phyloP scores from a whole-genome alignment of 2,329 filamentous ascomycete genomes.

The Fusarium sp. region DNA sequence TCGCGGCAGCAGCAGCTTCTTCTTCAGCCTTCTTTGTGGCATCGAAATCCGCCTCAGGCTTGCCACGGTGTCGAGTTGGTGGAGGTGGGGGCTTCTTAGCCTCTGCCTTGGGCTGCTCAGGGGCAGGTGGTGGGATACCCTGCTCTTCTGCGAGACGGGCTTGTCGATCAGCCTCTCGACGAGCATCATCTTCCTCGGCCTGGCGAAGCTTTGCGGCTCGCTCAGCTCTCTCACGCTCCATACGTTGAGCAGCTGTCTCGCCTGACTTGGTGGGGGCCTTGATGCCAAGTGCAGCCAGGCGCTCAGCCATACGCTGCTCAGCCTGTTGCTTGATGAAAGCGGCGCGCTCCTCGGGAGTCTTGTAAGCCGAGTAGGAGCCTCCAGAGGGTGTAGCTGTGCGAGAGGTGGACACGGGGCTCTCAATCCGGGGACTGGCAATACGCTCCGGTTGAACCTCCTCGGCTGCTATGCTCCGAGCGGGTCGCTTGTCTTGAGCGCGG shows the following conservation, averaged over 20 bases:
- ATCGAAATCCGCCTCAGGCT: conserved; percentile 68
- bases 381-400: conserved; percentile 62
- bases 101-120: conserved; percentile 58
- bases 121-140: conserved; percentile 67
- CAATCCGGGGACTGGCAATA: conserved; percentile 57
- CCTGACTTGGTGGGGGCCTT: conserved; percentile 82
- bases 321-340: conserved; percentile 98
- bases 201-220: conserved; percentile 86
- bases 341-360: conserved; percentile 91
- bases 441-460: conserved; percentile 56
- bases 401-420: conserved; percentile 64
- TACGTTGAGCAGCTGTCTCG: conserved; percentile 84
- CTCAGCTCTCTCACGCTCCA: conserved; percentile 89
- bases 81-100: conserved; percentile 80
- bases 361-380: conserved; percentile 83
- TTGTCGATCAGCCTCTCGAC: conserved; percentile 87
- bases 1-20: conserved; percentile 54
- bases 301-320: conserved; percentile 95
- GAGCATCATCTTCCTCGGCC: conserved; percentile 93
- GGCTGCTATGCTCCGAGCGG: conserved; percentile 53
- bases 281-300: conserved; percentile 91
- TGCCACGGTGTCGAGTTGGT: conserved; percentile 76
- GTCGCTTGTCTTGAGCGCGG: conserved; percentile 66
- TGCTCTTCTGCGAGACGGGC: conserved; percentile 84
- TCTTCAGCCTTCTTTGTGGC: conserved; percentile 68